phyloP scores from a whole-genome alignment of 106 monocot species.

The Gastrodia elata region DNA sequence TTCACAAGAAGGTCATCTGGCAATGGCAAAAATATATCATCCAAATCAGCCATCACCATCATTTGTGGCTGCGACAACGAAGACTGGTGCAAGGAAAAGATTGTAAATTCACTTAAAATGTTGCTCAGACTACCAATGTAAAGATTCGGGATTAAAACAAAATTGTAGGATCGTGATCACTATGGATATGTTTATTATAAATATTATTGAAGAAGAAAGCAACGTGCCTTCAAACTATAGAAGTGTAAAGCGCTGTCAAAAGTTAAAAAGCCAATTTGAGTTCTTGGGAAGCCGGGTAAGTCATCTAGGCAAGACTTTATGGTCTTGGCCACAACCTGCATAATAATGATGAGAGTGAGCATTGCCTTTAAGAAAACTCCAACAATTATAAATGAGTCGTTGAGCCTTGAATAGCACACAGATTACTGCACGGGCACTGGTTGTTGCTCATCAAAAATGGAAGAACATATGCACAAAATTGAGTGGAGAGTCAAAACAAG shows the following conservation, averaged over 20 bases:
- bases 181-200: background rate
- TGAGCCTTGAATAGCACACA: background rate
- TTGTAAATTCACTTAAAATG: constrained; percentile 6
- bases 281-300: constrained; percentile 80
- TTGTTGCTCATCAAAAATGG: background rate
- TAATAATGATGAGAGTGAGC: constrained; percentile 1
- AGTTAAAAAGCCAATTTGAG: constrained; percentile 95
- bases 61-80: constrained; percentile 96
- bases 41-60: constrained; percentile 92
- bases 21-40: constrained; percentile 89
- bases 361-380: background rate
- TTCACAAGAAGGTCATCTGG: constrained; percentile 99
- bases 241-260: constrained; percentile 97
- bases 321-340: constrained; percentile 77
- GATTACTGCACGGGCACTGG: background rate
- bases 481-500: background rate
- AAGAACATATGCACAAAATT: background rate
- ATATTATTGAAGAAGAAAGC: background rate
- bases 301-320: constrained; percentile 94
- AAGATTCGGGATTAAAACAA: background rate
- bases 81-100: constrained; percentile 47
- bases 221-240: constrained; percentile 79
- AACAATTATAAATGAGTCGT: background rate
- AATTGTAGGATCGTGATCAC: background rate
- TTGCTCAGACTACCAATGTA: background rate